Percentiles rank a stretch among this genome's conserved stretches.
phyloP scores from a whole-genome alignment of 805 yeast species.

The Pichia kluyveri region DNA sequence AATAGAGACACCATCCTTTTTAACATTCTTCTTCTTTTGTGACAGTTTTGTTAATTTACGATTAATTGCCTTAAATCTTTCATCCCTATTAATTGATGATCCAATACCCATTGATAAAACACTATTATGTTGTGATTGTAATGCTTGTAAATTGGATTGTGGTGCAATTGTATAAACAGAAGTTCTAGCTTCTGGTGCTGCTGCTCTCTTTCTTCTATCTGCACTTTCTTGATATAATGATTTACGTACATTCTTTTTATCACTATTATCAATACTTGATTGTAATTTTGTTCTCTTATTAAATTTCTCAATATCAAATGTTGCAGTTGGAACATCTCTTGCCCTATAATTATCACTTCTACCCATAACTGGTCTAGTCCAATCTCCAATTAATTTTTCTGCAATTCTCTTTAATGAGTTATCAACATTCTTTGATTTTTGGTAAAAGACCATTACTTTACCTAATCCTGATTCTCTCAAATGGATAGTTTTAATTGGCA shows the following conservation, averaged over 20 bases:
- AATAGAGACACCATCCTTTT: conserved; percentile 69
- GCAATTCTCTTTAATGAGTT: conserved; percentile 79
- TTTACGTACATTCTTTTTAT: conserved; percentile 28
- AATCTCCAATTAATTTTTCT: conserved; percentile 85
- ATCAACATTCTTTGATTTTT: conserved; percentile 83
- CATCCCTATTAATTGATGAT: conserved; percentile 51
- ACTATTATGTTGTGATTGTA: conserved; percentile 34
- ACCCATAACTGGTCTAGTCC: conserved; percentile 98
- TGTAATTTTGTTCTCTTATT: conserved; percentile 30
- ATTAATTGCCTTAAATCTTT: conserved; percentile 73
- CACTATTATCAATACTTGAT: conserved; percentile 23
- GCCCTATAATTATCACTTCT: conserved; percentile 92
- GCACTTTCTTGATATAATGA: conserved; percentile 84
- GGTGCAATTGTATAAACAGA: conserved; percentile 91
- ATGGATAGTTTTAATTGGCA: conserved; percentile 95
- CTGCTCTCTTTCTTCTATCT: conserved; percentile 86
- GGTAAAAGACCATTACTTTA: conserved; percentile 87
- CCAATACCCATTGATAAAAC: conserved; percentile 37
- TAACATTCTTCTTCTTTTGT: conserved; percentile 38
- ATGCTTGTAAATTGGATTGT: conserved; percentile 46
- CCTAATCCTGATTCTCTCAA: conserved; percentile 92
- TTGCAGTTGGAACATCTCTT: conserved; percentile 58
- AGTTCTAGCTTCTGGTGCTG: conserved; percentile 87
- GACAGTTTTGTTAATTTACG: conserved; percentile 42
- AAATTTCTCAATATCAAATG: conserved; percentile 54